A percentile compares a stretch with the other conserved stretches of the same genome.
phyloP scores from a whole-genome alignment of 202 grass and related monocot genomes.

The Miscanthus sacchariflorus region DNA sequence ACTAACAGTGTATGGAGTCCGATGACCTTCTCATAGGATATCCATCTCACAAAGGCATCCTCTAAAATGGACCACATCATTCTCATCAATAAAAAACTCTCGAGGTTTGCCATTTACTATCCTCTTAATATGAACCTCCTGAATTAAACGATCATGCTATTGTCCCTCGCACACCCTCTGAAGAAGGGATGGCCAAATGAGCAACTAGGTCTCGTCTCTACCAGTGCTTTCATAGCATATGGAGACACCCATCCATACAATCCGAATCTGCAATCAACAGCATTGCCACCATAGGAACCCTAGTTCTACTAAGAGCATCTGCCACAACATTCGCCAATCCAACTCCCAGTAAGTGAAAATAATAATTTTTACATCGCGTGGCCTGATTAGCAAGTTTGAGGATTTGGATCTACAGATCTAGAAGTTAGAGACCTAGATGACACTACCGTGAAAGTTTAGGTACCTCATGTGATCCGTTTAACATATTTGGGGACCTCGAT shows the following conservation, averaged over 20 bases:
- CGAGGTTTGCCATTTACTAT: not conserved
- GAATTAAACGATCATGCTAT: not conserved
- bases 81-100: not conserved
- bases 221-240: not conserved
- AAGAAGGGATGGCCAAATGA: not conserved
- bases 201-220: not conserved
- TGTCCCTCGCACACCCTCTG: not conserved
- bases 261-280: too few relatives aligned
- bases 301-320: not conserved
- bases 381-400: too few relatives aligned
- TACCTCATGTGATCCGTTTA: too few relatives aligned
- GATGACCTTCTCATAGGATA: too few relatives aligned
- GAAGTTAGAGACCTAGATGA: too few relatives aligned
- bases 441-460: too few relatives aligned
- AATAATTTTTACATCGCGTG: too few relatives aligned
- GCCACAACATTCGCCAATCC: not conserved
- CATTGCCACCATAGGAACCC: not conserved
- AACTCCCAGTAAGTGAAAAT: too few relatives aligned
- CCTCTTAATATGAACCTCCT: not conserved
- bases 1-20: too few relatives aligned
- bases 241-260: not conserved
- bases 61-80: not conserved
- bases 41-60: not conserved
- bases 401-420: too few relatives aligned
- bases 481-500: too few relatives aligned